Percentiles rank a stretch among this genome's conserved stretches.
phyloP scores from a whole-genome alignment of 805 yeast species.

The Candida ortonii region DNA sequence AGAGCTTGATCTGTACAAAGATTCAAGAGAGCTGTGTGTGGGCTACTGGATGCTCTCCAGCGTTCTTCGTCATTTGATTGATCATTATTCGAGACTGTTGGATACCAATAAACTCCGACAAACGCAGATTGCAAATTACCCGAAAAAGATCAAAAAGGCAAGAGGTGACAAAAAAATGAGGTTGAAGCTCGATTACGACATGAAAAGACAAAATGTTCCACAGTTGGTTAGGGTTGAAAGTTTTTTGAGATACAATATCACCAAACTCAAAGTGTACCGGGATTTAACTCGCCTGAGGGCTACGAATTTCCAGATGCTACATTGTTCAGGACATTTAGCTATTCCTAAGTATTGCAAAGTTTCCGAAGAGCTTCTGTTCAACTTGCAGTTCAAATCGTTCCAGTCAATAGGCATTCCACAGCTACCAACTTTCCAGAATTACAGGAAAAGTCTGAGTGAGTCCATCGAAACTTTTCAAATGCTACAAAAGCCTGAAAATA shows the following conservation, averaged over 20 bases:
- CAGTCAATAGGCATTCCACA: slow-evolving; percentile 77
- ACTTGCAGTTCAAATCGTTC: slow-evolving; percentile 74
- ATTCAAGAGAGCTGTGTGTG: slow-evolving; percentile 57
- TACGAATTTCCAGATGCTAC: slow-evolving; percentile 25
- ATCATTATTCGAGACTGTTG: slow-evolving; percentile 21
- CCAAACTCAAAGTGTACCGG: slow-evolving; percentile 14
- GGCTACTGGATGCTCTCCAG: slow-evolving; percentile 68
- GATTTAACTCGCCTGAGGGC: slow-evolving; percentile 22
- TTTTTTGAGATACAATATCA: slow-evolving; percentile 14
- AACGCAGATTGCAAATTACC: slow-evolving; percentile 17
- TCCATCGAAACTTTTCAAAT: slow-evolving; percentile 15
- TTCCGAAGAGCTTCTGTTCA: slow-evolving; percentile 39
- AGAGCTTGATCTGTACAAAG: slow-evolving; percentile 68
- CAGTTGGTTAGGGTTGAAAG: slow-evolving; percentile 13
- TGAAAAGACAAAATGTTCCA: slow-evolving; percentile 10
- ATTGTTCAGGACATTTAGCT: slow-evolving; percentile 23
- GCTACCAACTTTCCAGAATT: slow-evolving; percentile 49
- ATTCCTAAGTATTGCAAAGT: slow-evolving; percentile 30
- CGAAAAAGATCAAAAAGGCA: slow-evolving; percentile 26
- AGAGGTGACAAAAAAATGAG: slow-evolving; percentile 26
- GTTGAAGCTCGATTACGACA: slow-evolving; percentile 24
- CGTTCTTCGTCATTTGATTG: slow-evolving; percentile 20
- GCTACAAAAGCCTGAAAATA: slow-evolving; percentile 12
- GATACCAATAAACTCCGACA: slow-evolving; percentile 21
- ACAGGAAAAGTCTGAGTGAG: slow-evolving; percentile 18